Base-by-base conservation (phyloP, 2,329 filamentous ascomycete species). In the Calonectria pseudoreteaudii region DNA sequence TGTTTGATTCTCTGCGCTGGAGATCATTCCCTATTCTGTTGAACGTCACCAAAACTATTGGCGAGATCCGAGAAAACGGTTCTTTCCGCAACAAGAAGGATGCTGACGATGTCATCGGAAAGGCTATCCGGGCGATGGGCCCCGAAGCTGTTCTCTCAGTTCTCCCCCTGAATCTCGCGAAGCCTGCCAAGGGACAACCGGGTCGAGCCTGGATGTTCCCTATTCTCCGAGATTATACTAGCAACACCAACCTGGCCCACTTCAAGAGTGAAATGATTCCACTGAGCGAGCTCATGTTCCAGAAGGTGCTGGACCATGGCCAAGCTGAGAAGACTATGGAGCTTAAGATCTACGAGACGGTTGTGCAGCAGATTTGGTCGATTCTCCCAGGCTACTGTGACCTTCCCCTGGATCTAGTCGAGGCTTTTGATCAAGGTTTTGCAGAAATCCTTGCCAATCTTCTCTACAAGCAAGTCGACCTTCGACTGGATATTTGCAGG, bases 201-300 rank as follows among this genome's bases (percentile, higher is more conserved):
- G 97, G 97, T 67, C 91, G 97, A 81, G 97, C 97, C 20, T 99
- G 97, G 97, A 91, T 99, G 86, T 90, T 99, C 66, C 97, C 97
- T 1, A 91, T 98, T 67, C 91, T 99, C 74, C 92, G 97, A 77
- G 95, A 98, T 82, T 94, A 94, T 80, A 94, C 96, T 13, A 94
- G 94, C 82, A 98, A 98, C 86, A 97, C 97, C 1, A 92, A 93
- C 73, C 88, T 99, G 16, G 89, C 90, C 1, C 95, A 98, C 84
- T 99, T 99, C 89, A 93, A 93, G 78, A 87, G 89, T 4, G 95
- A 97, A 80, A 92, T 99, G 84, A 92, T 98, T 8, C 95, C 97
- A 20, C 87, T 99, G 30, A 98, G 96, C 82, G 94, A 98, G 83
- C 86, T 91, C 65, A 94, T 99, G 88, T 98, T 96, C 84, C 95